phyloP scores from a whole-genome alignment of 1,284 basidiomycete species.

The Ganoderma meredithae region DNA sequence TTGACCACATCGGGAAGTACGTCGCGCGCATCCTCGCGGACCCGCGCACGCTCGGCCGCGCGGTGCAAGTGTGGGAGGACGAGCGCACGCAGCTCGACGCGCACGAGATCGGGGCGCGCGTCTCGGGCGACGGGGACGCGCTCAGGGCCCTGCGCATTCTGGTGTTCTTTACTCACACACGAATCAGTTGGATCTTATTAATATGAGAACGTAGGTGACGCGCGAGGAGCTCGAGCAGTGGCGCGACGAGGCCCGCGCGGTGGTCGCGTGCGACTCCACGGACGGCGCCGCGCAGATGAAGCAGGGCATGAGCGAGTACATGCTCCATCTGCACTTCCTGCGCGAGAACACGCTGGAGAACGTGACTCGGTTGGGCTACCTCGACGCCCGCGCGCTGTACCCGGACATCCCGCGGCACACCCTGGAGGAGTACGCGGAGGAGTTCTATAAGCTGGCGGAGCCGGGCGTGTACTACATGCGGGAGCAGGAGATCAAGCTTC shows the following conservation, averaged over 20 bases:
- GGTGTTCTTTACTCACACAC: too few species aligned
- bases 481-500: constrained; percentile 5
- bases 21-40: constrained; percentile 38
- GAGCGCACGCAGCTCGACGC: constrained; percentile 32
- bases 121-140: constrained; percentile 27
- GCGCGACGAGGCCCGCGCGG: constrained; percentile 9
- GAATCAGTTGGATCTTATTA: too few species aligned
- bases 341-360: constrained; percentile 32
- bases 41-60: constrained; percentile 37
- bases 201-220: constrained; percentile 22
- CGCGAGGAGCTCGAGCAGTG: constrained; percentile 22
- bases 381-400: constrained; percentile 37
- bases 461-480: constrained; percentile 6
- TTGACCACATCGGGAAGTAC: constrained; percentile 33
- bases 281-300: constrained; percentile 4
- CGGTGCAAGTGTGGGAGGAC: constrained; percentile 41
- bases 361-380: constrained; percentile 33
- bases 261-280: background rate
- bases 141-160: constrained; percentile 18
- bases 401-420: constrained; percentile 30
- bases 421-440: constrained; percentile 33
- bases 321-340: constrained; percentile 32
- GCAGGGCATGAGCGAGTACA: constrained; percentile 24
- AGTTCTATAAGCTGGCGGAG: constrained; percentile 23
- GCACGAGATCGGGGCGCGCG: constrained; percentile 26